Percentiles rank a stretch among this genome's conserved stretches.
phyloP scores from a whole-genome alignment of 495 filamentous ascomycete species.

The Aspergillus egyptiacus region DNA sequence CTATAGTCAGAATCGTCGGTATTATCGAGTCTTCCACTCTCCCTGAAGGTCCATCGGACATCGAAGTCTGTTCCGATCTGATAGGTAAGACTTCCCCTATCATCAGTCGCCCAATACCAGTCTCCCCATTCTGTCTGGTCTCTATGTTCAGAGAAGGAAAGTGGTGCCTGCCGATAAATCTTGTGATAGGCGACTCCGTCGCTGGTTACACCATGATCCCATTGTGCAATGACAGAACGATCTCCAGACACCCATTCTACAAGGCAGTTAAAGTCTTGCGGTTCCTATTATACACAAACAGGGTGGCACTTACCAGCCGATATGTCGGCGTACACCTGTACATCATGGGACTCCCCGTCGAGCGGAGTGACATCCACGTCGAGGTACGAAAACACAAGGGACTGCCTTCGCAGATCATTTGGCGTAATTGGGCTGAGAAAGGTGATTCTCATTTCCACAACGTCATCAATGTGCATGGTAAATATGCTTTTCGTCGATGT shows the following conservation, averaged over 20 bases:
- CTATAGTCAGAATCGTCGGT: constrained; percentile 46
- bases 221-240: constrained; percentile 41
- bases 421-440: constrained; percentile 56
- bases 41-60: constrained; percentile 45
- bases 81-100: constrained; percentile 31
- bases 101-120: constrained; percentile 52
- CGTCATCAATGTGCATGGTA: constrained; percentile 43
- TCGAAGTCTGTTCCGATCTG: constrained; percentile 45
- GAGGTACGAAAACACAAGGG: constrained; percentile 52
- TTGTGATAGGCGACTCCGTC: constrained; percentile 48
- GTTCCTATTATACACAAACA: not conserved
- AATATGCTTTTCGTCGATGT: constrained; percentile 56
- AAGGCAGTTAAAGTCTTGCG: constrained; percentile 6
- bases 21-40: constrained; percentile 40
- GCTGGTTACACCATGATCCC: constrained; percentile 45
- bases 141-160: constrained; percentile 46
- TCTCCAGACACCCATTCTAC: constrained; percentile 57
- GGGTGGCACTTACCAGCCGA: constrained; percentile 44
- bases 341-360: constrained; percentile 48
- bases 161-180: constrained; percentile 46
- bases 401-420: constrained; percentile 49
- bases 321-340: constrained; percentile 56
- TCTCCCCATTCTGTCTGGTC: constrained; percentile 57
- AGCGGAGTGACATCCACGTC: constrained; percentile 46
- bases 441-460: constrained; percentile 48